These are phyloP conservation scores for Talaromyces sp. DNA, from an alignment of 2,329 filamentous ascomycete genomes.

Conservation along the genomic window DNA sequence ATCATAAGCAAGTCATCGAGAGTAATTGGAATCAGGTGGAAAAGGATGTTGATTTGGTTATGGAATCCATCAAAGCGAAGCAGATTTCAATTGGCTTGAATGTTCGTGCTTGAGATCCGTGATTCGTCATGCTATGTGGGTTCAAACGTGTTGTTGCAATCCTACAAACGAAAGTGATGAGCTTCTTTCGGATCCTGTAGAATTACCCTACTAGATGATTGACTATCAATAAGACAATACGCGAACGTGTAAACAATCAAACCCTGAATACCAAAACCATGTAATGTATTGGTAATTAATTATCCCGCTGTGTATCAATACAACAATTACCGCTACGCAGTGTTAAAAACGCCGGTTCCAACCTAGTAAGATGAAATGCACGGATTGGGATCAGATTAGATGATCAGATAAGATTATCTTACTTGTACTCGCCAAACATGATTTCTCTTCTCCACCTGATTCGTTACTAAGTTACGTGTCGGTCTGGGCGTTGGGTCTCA, in stretches of 20 bases:
- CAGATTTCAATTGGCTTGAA: neutral
- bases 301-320: neutral
- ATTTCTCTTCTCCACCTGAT: neutral
- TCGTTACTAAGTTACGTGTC: neutral
- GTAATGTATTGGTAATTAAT: no score
- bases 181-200: no score
- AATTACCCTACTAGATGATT: no score
- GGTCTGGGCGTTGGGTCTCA: neutral
- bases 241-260: no score
- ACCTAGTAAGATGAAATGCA: neutral
- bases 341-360: neutral
- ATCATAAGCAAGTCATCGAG: conserved; percentile 22
- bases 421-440: neutral
- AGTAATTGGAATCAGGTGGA: conserved; percentile 21
- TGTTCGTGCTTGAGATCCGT: neutral
- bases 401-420: conserved; percentile 11
- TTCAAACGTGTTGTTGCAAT: no score
- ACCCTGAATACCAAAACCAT: no score
- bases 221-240: no score
- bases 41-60: conserved; percentile 21
- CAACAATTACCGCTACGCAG: neutral
- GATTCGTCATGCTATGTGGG: no score
- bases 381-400: conserved; percentile 9
- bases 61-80: conserved; percentile 12
- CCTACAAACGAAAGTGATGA: no score